Evolutionary conservation across 805 yeast species (phyloP).

Genomic region (Candida bentonensis): DNA sequence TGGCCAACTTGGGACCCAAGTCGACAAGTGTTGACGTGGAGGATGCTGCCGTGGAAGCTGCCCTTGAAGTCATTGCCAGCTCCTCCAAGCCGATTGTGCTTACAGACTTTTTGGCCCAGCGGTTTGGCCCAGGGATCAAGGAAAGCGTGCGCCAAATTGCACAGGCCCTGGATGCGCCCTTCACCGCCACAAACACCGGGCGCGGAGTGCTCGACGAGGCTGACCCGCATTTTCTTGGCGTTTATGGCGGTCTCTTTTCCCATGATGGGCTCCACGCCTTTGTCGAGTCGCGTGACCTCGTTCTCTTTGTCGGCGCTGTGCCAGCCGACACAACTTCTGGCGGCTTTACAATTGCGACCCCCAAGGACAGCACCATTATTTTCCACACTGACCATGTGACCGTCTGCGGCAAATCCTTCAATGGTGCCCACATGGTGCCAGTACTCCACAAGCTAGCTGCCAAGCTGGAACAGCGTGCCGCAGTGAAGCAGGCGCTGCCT

Average conservation of each 20-base stretch:
- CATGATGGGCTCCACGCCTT: conserved; percentile 32
- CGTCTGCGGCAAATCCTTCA: conserved; percentile 28
- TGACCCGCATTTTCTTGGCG: conserved; percentile 51
- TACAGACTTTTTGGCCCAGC: conserved; percentile 55
- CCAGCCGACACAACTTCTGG: conserved; percentile 61
- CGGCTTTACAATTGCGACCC: conserved; percentile 37
- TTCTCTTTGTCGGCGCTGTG: conserved; percentile 57
- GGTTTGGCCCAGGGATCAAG: conserved; percentile 20
- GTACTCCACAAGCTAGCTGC: conserved; percentile 32
- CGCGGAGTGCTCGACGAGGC: conserved; percentile 64
- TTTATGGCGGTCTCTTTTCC: conserved; percentile 52
- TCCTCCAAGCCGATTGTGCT: conserved; percentile 50
- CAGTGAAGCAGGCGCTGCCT: conserved; percentile 15
- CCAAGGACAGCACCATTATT: conserved; percentile 29
- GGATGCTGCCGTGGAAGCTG: conserved; percentile 26
- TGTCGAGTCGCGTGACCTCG: conserved; percentile 46
- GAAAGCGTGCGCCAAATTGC: conserved; percentile 34
- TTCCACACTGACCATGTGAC: conserved; percentile 41
- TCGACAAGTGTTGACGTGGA: conserved; percentile 18
- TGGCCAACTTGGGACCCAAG: conserved; percentile 17
- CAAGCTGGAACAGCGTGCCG: conserved; percentile 18
- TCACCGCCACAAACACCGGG: conserved; percentile 47
- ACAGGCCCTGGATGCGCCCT: conserved; percentile 40
- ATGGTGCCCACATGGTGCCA: conserved; percentile 34
- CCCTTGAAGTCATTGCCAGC: conserved; percentile 37